These are phyloP conservation scores for Bolboschoenus planiculmis DNA, from an alignment of 176 grass and related monocot genomes.

Conservation along the genomic window DNA sequence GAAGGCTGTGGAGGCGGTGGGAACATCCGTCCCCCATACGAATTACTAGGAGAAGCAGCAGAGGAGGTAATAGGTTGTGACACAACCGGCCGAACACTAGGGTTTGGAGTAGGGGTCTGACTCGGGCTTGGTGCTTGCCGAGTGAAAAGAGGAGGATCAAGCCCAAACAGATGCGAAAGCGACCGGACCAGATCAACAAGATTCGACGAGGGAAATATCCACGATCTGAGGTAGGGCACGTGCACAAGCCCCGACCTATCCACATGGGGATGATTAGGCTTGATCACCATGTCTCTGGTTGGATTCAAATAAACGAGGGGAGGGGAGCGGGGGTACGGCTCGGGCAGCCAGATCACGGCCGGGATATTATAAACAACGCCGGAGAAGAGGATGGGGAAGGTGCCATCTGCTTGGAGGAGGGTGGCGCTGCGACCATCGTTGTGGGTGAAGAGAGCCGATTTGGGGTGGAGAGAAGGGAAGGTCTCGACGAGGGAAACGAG, in stretches of 20 bases:
- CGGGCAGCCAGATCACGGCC: slow-evolving; percentile 77
- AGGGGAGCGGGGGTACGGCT: slow-evolving; percentile 69
- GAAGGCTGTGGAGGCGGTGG: slow-evolving; percentile 9
- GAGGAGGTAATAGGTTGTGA: slow-evolving; percentile 1
- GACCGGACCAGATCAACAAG: slow-evolving; percentile 71
- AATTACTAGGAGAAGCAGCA: neutral
- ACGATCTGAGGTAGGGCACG: slow-evolving; percentile 71
- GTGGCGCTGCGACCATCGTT: slow-evolving; percentile 73
- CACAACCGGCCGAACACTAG: slow-evolving; percentile 13
- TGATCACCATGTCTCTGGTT: slow-evolving; percentile 86
- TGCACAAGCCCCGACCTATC: slow-evolving; percentile 68
- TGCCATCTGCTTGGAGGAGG: slow-evolving; percentile 78
- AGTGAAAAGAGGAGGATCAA: slow-evolving; percentile 76
- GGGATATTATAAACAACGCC: slow-evolving; percentile 75
- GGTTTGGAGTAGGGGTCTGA: neutral
- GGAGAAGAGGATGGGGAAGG: slow-evolving; percentile 66
- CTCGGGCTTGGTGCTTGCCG: slow-evolving; percentile 6
- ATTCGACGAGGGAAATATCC: slow-evolving; percentile 87
- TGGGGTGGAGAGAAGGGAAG: slow-evolving; percentile 75
- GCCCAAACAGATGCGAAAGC: slow-evolving; percentile 66
- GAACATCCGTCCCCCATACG: neutral
- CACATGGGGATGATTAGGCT: slow-evolving; percentile 68
- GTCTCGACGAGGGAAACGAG: slow-evolving; percentile 63
- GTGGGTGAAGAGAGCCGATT: slow-evolving; percentile 72
- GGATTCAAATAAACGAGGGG: slow-evolving; percentile 71